These are phyloP conservation scores for Penicillium sp. DNA, from an alignment of 2,329 filamentous ascomycete genomes.

Conservation along the genomic window DNA sequence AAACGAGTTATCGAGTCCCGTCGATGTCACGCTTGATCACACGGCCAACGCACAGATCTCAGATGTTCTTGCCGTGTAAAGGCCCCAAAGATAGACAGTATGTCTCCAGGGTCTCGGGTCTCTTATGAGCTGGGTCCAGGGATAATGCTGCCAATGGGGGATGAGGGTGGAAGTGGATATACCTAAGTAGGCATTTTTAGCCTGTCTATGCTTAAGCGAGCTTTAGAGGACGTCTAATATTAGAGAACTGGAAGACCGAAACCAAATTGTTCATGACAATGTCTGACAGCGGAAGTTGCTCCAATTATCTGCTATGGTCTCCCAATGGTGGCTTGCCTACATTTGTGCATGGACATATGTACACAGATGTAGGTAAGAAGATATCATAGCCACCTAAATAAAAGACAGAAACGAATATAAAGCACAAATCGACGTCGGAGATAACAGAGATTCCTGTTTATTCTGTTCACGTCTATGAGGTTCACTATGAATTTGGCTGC, in stretches of 20 bases:
- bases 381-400: not conserved
- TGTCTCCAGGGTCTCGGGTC: not conserved
- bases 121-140: too few relatives aligned
- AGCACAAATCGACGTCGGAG: not conserved
- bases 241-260: not conserved
- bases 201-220: not conserved
- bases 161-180: not conserved
- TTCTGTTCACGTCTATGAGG: not conserved
- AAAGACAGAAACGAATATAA: not conserved
- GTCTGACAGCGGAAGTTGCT: not conserved
- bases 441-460: not conserved
- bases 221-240: not conserved
- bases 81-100: not conserved
- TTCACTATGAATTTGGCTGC: conserved; percentile 5
- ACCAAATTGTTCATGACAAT: not conserved
- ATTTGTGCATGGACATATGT: too few relatives aligned
- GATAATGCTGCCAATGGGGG: too few relatives aligned
- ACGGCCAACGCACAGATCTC: not conserved
- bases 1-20: conserved; percentile 32
- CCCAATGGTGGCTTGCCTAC: not conserved
- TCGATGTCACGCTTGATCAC: conserved; percentile 1
- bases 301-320: not conserved
- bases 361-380: not conserved
- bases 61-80: not conserved
- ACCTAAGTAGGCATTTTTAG: not conserved